phyloP scores from a whole-genome alignment of 2,329 filamentous ascomycete genomes.

The Graphium sp. region DNA sequence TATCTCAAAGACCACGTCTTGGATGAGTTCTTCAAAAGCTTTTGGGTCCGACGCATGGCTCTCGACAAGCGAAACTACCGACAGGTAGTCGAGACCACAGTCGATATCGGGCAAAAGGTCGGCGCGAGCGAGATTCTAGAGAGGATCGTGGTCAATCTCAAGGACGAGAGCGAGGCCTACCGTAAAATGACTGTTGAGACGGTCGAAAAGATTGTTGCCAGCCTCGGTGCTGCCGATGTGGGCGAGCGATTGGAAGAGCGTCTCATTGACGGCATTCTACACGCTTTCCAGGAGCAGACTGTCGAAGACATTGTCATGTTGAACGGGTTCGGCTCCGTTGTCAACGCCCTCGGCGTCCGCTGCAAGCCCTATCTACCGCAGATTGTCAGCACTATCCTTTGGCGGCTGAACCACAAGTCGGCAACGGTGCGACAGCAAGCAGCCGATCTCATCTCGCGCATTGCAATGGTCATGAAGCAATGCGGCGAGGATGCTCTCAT shows the following conservation, averaged over 20 bases:
- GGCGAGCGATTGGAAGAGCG: conserved; percentile 84
- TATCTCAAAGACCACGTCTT: conserved; percentile 94
- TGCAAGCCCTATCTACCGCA: conserved; percentile 96
- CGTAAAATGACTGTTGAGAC: conserved; percentile 99
- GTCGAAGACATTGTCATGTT: conserved; percentile 92
- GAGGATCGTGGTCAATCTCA: conserved; percentile 83
- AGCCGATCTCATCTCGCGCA: conserved; percentile 87
- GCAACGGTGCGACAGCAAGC: conserved; percentile 93
- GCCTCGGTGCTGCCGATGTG: conserved; percentile 85
- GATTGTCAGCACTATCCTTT: conserved; percentile 92
- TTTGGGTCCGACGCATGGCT: conserved; percentile 96
- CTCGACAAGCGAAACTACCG: conserved; percentile 95
- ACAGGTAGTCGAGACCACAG: conserved; percentile 94
- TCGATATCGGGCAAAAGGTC: conserved; percentile 95
- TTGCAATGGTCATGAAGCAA: conserved; percentile 98
- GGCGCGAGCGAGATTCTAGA: conserved; percentile 90
- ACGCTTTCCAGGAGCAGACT: conserved; percentile 95
- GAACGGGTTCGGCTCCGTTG: conserved; percentile 94
- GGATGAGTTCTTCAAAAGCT: conserved; percentile 95
- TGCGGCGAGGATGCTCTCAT: conserved; percentile 92
- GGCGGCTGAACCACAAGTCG: conserved; percentile 94
- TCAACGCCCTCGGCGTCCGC: conserved; percentile 82
- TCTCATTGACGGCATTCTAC: conserved; percentile 85
- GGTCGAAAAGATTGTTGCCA: conserved; percentile 88
- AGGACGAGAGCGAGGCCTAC: conserved; percentile 95